Evolutionary conservation across 2,329 filamentous ascomycete genomes (phyloP).

Genomic region (Xylariomycetidae sp.): DNA sequence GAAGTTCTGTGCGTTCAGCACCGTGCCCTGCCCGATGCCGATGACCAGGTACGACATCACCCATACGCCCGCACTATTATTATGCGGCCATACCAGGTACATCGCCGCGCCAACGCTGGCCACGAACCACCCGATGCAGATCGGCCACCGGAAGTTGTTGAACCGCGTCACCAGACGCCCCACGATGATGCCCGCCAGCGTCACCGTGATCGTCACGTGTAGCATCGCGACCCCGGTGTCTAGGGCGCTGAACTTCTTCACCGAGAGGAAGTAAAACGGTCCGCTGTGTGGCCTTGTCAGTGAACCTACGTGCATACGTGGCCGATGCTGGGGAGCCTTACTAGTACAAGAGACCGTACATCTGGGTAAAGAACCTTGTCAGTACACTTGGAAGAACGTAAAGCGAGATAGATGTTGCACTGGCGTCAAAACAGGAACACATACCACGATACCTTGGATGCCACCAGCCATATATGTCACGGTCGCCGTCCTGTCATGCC

Average conservation of each 20-base stretch:
- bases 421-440: too few species aligned
- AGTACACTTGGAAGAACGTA: too few species aligned
- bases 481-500: conserved; percentile 10
- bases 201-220: conserved; percentile 25
- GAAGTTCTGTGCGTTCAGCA: conserved; percentile 34
- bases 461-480: conserved; percentile 9
- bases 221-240: conserved; percentile 29
- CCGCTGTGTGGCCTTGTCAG: conserved; percentile 8
- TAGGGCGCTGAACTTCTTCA: conserved; percentile 26
- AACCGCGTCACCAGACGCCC: conserved; percentile 16
- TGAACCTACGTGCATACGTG: not conserved
- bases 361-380: conserved; percentile 4
- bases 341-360: conserved; percentile 21
- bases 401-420: not conserved
- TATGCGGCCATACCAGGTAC: conserved; percentile 12
- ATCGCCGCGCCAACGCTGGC: conserved; percentile 10
- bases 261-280: conserved; percentile 33
- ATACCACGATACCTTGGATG: conserved; percentile 13
- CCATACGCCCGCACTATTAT: conserved; percentile 26
- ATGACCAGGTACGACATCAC: conserved; percentile 29
- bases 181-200: conserved; percentile 26
- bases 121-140: conserved; percentile 31
- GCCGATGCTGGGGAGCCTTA: conserved; percentile 7
- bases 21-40: conserved; percentile 31
- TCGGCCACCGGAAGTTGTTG: conserved; percentile 28